Evolutionary conservation across 768 basidiomycete genomes (phyloP).

Genomic region (Lepiota subincarnata): DNA sequence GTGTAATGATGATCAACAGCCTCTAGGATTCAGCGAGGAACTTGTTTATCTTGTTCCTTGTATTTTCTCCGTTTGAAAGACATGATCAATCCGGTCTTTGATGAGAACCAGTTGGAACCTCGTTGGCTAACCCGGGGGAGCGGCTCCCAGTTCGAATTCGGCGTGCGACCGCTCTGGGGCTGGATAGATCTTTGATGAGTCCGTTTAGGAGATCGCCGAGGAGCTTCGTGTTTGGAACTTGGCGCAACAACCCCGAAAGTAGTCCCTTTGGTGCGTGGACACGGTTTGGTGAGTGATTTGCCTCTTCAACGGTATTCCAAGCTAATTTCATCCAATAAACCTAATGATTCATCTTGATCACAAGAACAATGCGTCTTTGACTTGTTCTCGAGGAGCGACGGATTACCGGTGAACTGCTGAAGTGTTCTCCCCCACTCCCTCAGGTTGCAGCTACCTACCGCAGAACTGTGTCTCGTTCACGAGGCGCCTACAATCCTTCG

Average conservation of each 20-base stretch:
- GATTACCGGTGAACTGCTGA: too few relatives aligned
- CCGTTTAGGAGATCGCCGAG: constrained; percentile 31
- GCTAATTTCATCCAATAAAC: neutral
- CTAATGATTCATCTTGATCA: neutral
- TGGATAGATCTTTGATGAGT: constrained; percentile 26
- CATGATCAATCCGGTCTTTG: constrained; percentile 23
- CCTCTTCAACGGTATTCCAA: constrained; percentile 3
- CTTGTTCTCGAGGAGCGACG: neutral
- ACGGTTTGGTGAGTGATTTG: neutral
- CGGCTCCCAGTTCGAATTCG: constrained; percentile 33
- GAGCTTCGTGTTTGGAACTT: constrained; percentile 8
- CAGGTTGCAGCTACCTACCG: too few relatives aligned
- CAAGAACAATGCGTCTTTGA: neutral
- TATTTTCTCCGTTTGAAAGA: neutral
- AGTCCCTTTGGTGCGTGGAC: neutral
- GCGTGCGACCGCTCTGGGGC: constrained; percentile 27
- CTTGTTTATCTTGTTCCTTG: too few relatives aligned
- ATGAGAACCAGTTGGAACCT: neutral
- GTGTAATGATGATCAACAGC: too few relatives aligned
- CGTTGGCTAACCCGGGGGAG: constrained; percentile 21
- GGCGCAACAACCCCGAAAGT: constrained; percentile 4
- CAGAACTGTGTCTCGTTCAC: too few relatives aligned
- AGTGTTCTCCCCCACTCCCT: too few relatives aligned
- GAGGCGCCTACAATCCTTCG: neutral
- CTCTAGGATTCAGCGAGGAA: too few relatives aligned